Conservation (phyloP, 768 basidiomycete species). For the Astraeus odoratus region DNA sequence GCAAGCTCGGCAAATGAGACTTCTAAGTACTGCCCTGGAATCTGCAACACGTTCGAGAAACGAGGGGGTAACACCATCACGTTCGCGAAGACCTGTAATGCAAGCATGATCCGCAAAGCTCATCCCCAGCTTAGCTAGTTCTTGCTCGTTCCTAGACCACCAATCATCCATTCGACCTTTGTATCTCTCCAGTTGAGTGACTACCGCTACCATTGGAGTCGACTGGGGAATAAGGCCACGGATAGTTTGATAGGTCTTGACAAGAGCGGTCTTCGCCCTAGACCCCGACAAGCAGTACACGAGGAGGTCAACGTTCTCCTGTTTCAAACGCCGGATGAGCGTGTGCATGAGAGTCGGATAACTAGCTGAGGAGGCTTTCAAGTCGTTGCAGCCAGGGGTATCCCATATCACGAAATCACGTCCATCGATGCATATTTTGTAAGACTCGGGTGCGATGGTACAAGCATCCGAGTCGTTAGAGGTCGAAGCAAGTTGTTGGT, state of each 20-base stretch:
- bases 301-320: conserved; percentile 12
- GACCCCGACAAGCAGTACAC: conserved; percentile 16
- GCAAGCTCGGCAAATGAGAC: conserved; percentile 10
- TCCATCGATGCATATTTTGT: conserved; percentile 12
- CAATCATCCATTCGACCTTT: conserved; percentile 15
- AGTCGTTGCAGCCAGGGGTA: conserved; percentile 13
- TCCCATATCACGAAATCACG: conserved; percentile 11
- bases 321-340: conserved; percentile 6
- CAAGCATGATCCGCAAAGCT: conserved; percentile 17
- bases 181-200: conserved; percentile 18
- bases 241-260: conserved; percentile 13
- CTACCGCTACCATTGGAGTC: conserved; percentile 12
- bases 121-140: conserved; percentile 10
- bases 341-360: conserved; percentile 6
- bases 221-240: conserved; percentile 3
- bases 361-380: background rate
- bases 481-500: conserved; percentile 7
- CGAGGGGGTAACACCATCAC: background rate
- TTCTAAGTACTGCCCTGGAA: conserved; percentile 8
- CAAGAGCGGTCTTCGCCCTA: conserved; percentile 12
- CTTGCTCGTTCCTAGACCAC: conserved; percentile 14
- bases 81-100: conserved; percentile 11
- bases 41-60: conserved; percentile 9
- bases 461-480: conserved; percentile 17
- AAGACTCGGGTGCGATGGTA: conserved; percentile 6